phyloP scores from a whole-genome alignment of 306 rosid genomes.

The Hippophae rhamnoides region DNA sequence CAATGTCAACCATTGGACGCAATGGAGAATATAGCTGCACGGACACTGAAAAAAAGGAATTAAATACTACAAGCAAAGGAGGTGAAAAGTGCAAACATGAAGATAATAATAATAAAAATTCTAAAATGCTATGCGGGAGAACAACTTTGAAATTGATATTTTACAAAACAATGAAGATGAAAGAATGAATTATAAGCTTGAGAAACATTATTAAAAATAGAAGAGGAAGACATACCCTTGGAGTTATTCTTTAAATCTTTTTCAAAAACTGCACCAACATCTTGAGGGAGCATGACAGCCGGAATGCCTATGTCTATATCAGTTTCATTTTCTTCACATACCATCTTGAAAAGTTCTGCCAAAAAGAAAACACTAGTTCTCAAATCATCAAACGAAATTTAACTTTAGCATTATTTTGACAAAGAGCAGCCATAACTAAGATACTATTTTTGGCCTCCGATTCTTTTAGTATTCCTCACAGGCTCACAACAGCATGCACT shows the following conservation, averaged over 20 bases:
- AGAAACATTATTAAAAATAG: not conserved
- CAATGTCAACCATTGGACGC: conserved; percentile 91
- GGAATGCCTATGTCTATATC: conserved; percentile 71
- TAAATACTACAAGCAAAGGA: conserved; percentile 15
- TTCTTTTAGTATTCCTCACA: not conserved
- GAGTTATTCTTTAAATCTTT: conserved; percentile 41
- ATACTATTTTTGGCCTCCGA: conserved; percentile 1
- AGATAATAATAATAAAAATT: not conserved
- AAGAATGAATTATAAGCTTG: not conserved
- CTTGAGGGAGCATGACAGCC: conserved; percentile 92
- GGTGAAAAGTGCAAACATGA: not conserved
- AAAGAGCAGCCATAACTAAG: not conserved
- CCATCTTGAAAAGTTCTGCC: conserved; percentile 98
- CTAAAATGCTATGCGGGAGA: conserved; percentile 5
- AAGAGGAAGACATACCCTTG: conserved; percentile 34
- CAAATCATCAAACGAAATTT: not conserved
- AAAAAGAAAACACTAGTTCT: conserved; percentile 12
- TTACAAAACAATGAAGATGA: conserved; percentile 3
- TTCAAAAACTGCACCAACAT: conserved; percentile 67
- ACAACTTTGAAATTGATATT: conserved; percentile 8
- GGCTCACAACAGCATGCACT: not conserved
- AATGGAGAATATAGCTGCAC: conserved; percentile 93
- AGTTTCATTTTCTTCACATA: conserved; percentile 69
- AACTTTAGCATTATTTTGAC: not conserved
- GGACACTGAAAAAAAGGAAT: conserved; percentile 44